A percentile compares a stretch with the other conserved stretches of the same genome.
Conservation (phyloP, 192 early-diverging fungal genomes). For the Entrophospora sp. region DNA sequence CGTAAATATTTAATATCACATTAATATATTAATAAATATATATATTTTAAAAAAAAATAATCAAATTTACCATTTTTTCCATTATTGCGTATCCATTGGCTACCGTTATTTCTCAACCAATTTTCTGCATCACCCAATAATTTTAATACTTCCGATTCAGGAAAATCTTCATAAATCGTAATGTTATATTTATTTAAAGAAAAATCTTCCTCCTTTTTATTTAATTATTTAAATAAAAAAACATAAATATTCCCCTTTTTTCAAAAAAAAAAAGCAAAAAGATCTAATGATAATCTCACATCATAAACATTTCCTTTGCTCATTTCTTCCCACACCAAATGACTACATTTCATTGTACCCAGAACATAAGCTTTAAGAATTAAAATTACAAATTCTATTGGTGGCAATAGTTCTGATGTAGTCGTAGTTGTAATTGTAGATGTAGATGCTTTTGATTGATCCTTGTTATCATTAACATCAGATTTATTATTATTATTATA, state of each 20-base stretch:
- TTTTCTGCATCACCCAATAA: conserved; percentile 29
- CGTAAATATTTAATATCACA: background rate
- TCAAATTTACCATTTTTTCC: no score
- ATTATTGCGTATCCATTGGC: conserved; percentile 26
- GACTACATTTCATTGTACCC: conserved; percentile 40
- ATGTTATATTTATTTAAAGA: conserved; percentile 47
- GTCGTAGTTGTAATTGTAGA: no score
- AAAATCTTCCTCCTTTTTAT: conserved; percentile 47
- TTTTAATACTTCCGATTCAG: conserved; percentile 24
- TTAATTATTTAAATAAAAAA: background rate
- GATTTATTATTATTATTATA: background rate
- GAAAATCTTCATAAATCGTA: conserved; percentile 35
- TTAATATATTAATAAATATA: background rate
- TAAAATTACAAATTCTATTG: conserved; percentile 27
- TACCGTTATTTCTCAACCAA: conserved; percentile 27
- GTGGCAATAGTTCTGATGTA: no score
- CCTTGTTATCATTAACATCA: background rate
- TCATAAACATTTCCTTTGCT: conserved; percentile 46
- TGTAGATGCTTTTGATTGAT: no score
- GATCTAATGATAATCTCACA: conserved; percentile 11
- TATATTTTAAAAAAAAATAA: background rate
- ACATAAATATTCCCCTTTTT: background rate
- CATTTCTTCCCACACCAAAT: conserved; percentile 48
- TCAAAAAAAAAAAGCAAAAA: no score
- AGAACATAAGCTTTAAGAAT: conserved; percentile 41